phyloP scores from a whole-genome alignment of 345 rosid species.

The Gossypium arboreum region DNA sequence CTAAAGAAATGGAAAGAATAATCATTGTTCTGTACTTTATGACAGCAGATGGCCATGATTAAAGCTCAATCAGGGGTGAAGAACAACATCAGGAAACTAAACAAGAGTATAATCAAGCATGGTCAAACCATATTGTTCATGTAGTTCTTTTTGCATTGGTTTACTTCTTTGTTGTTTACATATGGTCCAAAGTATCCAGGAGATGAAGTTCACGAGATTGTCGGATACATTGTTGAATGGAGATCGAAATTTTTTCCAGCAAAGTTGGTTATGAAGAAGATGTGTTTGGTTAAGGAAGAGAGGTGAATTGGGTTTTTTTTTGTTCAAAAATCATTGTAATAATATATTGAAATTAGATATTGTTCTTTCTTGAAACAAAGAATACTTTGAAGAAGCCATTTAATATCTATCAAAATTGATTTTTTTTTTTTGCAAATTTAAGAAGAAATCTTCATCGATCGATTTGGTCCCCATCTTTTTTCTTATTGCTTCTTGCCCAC shows the following conservation, averaged over 20 bases:
- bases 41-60: not conserved
- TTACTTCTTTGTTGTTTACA: constrained; percentile 63
- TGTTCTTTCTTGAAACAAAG: not conserved
- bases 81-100: not conserved
- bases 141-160: constrained; percentile 20
- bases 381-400: not conserved
- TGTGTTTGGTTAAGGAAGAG: too few relatives aligned
- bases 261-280: not conserved
- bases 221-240: too few relatives aligned
- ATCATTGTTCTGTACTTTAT: not conserved
- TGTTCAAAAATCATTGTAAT: not conserved
- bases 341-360: not conserved
- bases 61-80: not conserved
- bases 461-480: not conserved
- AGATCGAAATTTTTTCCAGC: too few relatives aligned
- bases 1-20: too few relatives aligned
- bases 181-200: constrained; percentile 74
- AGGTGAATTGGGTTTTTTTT: too few relatives aligned
- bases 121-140: not conserved
- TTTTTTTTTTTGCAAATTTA: not conserved
- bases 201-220: constrained; percentile 29
- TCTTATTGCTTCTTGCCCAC: too few relatives aligned
- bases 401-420: not conserved
- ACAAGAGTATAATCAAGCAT: not conserved
- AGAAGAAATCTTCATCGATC: not conserved